A percentile compares a stretch with the other conserved stretches of the same genome.
phyloP scores from a whole-genome alignment of 768 basidiomycete genomes.

The Pleurotus tuoliensis region DNA sequence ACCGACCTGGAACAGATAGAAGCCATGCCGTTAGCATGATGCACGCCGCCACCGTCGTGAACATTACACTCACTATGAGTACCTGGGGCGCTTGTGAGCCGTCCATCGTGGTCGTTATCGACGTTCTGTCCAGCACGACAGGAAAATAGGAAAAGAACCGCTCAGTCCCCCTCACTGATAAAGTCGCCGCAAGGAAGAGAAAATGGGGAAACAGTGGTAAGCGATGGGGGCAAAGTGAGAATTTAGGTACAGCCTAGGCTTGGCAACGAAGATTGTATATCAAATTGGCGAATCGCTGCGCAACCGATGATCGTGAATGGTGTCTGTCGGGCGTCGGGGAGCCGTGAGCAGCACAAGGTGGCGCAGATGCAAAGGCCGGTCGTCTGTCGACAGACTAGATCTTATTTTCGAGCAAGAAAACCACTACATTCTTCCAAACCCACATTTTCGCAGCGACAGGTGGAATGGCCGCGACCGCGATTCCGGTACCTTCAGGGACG shows the following conservation, averaged over 20 bases:
- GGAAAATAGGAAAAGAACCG: background rate
- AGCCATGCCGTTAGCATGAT: background rate
- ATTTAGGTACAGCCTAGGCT: background rate
- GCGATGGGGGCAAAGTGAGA: background rate
- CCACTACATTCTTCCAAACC: no score
- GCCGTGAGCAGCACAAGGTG: no score
- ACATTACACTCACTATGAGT: slow-evolving; percentile 3
- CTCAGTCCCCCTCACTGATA: background rate
- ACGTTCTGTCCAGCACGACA: background rate
- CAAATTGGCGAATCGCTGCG: background rate
- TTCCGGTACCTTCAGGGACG: no score
- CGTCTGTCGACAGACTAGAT: no score
- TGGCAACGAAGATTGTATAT: background rate
- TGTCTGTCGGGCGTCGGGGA: no score
- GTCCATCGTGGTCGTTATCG: background rate
- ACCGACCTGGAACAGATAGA: slow-evolving; percentile 31
- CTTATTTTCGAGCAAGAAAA: no score
- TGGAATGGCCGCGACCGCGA: no score
- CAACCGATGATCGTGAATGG: no score
- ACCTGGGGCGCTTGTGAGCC: background rate
- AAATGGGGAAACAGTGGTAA: background rate
- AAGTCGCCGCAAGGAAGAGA: background rate
- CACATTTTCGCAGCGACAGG: no score
- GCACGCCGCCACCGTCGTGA: background rate
- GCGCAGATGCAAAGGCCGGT: no score